Conservation (phyloP, 2,329 filamentous ascomycete genomes). For the Uncinocarpus reesii region DNA sequence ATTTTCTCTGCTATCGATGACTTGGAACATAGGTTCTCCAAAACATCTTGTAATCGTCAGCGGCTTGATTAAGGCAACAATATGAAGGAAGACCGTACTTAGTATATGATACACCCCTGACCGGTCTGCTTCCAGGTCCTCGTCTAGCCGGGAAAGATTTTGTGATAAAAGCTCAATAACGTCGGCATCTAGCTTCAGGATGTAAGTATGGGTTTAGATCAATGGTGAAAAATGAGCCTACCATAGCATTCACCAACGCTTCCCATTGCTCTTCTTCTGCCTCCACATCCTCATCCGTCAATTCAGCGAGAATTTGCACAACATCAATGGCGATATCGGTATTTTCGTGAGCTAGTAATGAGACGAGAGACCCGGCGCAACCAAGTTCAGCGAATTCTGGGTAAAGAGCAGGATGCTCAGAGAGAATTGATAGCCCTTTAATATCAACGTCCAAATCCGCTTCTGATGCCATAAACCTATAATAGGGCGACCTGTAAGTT, state of each 20-base stretch:
- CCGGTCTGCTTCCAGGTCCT: conserved; percentile 60
- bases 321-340: conserved; percentile 90
- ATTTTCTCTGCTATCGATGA: conserved; percentile 59
- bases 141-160: conserved; percentile 67
- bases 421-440: conserved; percentile 73
- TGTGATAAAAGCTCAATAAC: conserved; percentile 36
- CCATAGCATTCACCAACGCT: conserved; percentile 54
- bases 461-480: conserved; percentile 64
- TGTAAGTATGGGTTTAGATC: conserved; percentile 6
- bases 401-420: conserved; percentile 78
- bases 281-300: conserved; percentile 86
- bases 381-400: conserved; percentile 67
- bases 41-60: conserved; percentile 42
- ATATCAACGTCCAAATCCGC: conserved; percentile 83
- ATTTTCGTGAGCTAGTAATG: conserved; percentile 84
- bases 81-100: conserved; percentile 26
- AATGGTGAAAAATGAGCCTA: conserved; percentile 20
- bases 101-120: conserved; percentile 80
- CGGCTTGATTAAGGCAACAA: not conserved
- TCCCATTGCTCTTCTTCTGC: conserved; percentile 75
- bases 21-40: conserved; percentile 77
- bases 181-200: conserved; percentile 32
- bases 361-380: conserved; percentile 62
- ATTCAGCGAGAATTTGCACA: conserved; percentile 77
- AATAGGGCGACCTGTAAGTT: conserved; percentile 17